A percentile compares a stretch with the other conserved stretches of the same genome.
Conservation (phyloP, 352 stramenopile genomes). For the Blastocystis sp. region DNA sequence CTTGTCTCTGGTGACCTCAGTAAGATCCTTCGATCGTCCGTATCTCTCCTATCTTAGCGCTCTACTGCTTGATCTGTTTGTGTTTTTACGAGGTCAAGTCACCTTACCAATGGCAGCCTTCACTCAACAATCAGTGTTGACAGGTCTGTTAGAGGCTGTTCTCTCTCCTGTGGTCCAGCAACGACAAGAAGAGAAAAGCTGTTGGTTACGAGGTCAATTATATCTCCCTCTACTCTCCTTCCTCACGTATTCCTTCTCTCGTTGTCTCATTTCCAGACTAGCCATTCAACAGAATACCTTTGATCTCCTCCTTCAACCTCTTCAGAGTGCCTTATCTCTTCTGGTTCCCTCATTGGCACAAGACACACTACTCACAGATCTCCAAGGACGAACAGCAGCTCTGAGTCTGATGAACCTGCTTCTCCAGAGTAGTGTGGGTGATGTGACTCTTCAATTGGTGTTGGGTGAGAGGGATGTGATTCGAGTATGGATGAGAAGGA, state of each 20-base stretch:
- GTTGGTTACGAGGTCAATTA: neutral
- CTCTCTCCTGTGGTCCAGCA: conserved; percentile 37
- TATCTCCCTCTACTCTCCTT: conserved; percentile 28
- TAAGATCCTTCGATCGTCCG: neutral
- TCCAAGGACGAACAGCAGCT: neutral
- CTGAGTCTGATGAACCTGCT: neutral
- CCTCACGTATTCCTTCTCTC: neutral
- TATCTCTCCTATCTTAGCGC: neutral
- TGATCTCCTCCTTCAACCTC: neutral
- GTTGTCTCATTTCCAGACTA: neutral
- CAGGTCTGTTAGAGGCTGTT: neutral
- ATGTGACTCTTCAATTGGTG: neutral
- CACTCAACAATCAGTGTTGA: conserved; percentile 30
- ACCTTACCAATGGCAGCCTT: neutral
- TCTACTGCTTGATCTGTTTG: conserved; percentile 10
- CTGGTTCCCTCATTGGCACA: conserved; percentile 12
- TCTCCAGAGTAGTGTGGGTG: neutral
- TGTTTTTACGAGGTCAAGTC: neutral
- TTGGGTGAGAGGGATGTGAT: neutral
- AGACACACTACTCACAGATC: neutral
- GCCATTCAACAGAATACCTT: neutral
- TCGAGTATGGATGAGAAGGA: neutral
- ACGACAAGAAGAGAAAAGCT: neutral
- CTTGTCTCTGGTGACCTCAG: neutral
- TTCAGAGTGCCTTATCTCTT: neutral